Evolutionary conservation across 148 eudicot species (phyloP).

Genomic region (Arctostaphylos glauca): DNA sequence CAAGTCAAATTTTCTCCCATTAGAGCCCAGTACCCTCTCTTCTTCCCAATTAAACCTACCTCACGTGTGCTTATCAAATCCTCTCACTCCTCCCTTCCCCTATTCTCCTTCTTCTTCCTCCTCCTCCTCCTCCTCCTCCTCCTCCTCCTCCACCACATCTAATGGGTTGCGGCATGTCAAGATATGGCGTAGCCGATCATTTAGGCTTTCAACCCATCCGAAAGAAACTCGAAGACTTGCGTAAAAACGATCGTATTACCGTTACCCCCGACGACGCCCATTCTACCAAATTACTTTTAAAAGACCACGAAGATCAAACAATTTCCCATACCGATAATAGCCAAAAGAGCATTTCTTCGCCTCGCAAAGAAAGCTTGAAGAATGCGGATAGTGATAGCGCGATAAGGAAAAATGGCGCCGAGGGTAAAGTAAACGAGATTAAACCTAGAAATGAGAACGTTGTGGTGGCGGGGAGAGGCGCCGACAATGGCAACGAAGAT

Average conservation of each 20-base stretch:
- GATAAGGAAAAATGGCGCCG: not conserved
- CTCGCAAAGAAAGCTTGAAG: not conserved
- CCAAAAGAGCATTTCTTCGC: not conserved
- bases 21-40: not conserved
- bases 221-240: not conserved
- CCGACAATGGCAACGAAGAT: not conserved
- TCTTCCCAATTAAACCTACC: not conserved
- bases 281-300: not conserved
- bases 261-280: not conserved
- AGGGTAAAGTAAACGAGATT: not conserved
- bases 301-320: not conserved
- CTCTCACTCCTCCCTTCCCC: not conserved
- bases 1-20: not conserved
- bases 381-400: not conserved
- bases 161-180: constrained; percentile 6
- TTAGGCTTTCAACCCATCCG: not conserved
- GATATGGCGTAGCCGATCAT: not conserved
- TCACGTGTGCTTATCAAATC: not conserved
- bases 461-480: not conserved
- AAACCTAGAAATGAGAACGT: not conserved
- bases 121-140: not conserved
- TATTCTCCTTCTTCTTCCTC: not conserved
- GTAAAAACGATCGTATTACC: not conserved
- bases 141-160: not conserved
- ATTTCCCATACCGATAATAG: not conserved